These are phyloP conservation scores for Penicillium sp. DNA, from an alignment of 2,329 filamentous ascomycete species.

Conservation along the genomic window DNA sequence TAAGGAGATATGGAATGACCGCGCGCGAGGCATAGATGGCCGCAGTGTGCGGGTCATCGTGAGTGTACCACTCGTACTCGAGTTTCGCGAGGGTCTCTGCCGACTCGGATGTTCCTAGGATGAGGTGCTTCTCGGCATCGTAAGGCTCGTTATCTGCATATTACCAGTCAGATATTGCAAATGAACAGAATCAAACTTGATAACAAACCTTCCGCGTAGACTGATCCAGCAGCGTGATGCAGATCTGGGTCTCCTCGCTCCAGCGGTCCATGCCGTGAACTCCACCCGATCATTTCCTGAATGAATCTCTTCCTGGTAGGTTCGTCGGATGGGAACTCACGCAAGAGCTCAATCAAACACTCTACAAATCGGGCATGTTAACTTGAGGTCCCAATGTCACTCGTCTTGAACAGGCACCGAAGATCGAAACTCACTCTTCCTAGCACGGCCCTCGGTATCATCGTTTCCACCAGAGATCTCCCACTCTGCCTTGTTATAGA, in stretches of 20 bases:
- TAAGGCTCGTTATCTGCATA: conserved; percentile 76
- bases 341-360: conserved; percentile 71
- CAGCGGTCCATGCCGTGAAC: conserved; percentile 76
- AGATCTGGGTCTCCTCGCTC: conserved; percentile 91
- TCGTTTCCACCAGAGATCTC: conserved; percentile 58
- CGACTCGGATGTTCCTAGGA: conserved; percentile 86
- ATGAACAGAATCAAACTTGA: neutral
- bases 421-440: conserved; percentile 41
- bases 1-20: conserved; percentile 84
- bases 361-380: conserved; percentile 30
- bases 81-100: conserved; percentile 74
- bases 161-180: conserved; percentile 14
- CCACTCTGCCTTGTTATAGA: conserved; percentile 83
- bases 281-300: conserved; percentile 83
- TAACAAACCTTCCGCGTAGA: conserved; percentile 72
- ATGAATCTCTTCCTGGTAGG: conserved; percentile 93
- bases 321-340: conserved; percentile 77
- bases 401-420: neutral
- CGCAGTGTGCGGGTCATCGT: conserved; percentile 84
- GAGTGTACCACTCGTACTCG: conserved; percentile 91
- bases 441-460: conserved; percentile 62
- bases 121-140: conserved; percentile 86
- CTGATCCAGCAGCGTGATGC: conserved; percentile 82
- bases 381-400: neutral
- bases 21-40: conserved; percentile 81